Base-by-base conservation (phyloP, 495 filamentous ascomycete species). In the Talaromyces proteolyticus region DNA sequence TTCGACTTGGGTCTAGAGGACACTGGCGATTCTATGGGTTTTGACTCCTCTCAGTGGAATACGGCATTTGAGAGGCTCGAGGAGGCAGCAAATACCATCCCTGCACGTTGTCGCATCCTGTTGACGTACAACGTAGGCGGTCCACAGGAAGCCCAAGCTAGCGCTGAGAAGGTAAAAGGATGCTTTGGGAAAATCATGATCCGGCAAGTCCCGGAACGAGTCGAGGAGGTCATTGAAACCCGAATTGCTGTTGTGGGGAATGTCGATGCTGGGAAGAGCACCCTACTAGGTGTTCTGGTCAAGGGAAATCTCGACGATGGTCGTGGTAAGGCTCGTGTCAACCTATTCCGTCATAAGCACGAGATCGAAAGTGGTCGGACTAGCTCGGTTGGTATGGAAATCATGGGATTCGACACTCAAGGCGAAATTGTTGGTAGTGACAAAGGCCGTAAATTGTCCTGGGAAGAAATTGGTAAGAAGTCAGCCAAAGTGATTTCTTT, bases 401-500 rank as follows among this genome's bases (percentile, higher is more conserved):
- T 98, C 43, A 93, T 98, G 89, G 93, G 93, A 10, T 98, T 96
- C 57, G 91, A 97, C 64, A 87, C 85, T 50, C 79, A 76, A 47
- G 93, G 94, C 16, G 86, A 96, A 22, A 85, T 95, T 36, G 79
- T 98, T 42, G 77, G 82, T 22, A 89, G 86, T 21, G 85, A 87
- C 0, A 86, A 91, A 7, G 94, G 93, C 3, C 77, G 91, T 48
- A 91, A 89, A 62, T 71, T 98, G 21, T 90, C 90, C 18, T 98
- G 93, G 93, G 93, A 97, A 60, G 93, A 98, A 66, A 96, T 98
- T 64, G 94, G 94, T 20, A 90, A 88, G 65, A 88, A 89, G 38
- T 93, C 90, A 56, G 81, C 83, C 16, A 98, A 98, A 77, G 91
- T 97, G 17, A 97, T 98, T 61, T 87, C 86, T 34, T 98, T 98